Conservation (phyloP, 1,284 basidiomycete genomes). For the Coniferiporia weirii region DNA sequence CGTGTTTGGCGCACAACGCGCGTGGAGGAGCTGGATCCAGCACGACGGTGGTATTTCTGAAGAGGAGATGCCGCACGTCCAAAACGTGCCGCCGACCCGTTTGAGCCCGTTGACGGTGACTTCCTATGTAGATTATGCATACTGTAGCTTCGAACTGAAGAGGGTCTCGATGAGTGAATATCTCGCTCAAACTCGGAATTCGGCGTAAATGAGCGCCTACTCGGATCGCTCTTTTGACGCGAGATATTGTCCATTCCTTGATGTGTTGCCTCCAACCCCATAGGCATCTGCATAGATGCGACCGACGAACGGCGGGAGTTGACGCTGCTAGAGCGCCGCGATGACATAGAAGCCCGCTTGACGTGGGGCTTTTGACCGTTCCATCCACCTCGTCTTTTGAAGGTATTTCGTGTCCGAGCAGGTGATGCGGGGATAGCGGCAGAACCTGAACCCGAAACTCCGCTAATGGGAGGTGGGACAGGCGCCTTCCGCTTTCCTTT, state of each 20-base stretch:
- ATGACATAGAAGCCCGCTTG: constrained; percentile 63
- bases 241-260: constrained; percentile 35
- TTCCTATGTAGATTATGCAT: constrained; percentile 58
- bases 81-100: constrained; percentile 52
- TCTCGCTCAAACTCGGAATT: constrained; percentile 60
- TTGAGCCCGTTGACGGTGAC: constrained; percentile 69
- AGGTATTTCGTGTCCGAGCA: constrained; percentile 27
- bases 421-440: constrained; percentile 17
- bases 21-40: constrained; percentile 70
- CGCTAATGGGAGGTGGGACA: constrained; percentile 8
- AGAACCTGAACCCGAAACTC: not conserved
- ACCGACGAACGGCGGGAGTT: constrained; percentile 72
- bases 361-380: constrained; percentile 41
- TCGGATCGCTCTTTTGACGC: constrained; percentile 41
- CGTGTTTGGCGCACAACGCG: constrained; percentile 66
- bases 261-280: constrained; percentile 48
- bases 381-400: constrained; percentile 41
- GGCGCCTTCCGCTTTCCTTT: constrained; percentile 68
- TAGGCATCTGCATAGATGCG: constrained; percentile 54
- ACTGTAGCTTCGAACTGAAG: constrained; percentile 65
- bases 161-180: constrained; percentile 68
- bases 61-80: constrained; percentile 59
- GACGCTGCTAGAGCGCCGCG: constrained; percentile 74
- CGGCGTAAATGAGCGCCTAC: constrained; percentile 66
- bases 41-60: constrained; percentile 64